phyloP scores from a whole-genome alignment of 164 flowering plant species.

The Pachysandra terminalis region DNA sequence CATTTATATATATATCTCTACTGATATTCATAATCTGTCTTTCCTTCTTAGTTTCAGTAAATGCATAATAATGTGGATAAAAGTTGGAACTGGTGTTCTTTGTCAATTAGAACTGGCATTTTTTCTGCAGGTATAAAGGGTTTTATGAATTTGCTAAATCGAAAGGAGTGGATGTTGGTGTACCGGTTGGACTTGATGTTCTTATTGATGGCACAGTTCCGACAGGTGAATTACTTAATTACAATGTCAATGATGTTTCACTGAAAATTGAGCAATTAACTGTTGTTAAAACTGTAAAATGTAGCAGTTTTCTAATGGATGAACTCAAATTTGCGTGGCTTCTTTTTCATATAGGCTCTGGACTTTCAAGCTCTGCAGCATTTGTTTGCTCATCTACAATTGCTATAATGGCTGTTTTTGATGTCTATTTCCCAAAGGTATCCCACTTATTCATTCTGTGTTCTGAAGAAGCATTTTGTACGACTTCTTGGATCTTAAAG shows the following conservation, averaged over 20 bases:
- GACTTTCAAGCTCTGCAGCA: slow-evolving; percentile 96
- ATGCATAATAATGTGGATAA: no score
- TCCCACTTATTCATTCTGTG: not conserved
- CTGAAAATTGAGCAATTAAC: not conserved
- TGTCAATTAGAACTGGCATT: not conserved
- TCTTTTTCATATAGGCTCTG: slow-evolving; percentile 61
- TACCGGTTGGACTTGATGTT: slow-evolving; percentile 85
- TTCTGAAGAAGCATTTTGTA: not conserved
- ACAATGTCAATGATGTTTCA: not conserved
- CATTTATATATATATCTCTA: no score
- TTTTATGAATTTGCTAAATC: slow-evolving; percentile 70
- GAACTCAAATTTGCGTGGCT: not conserved
- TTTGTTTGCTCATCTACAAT: slow-evolving; percentile 96
- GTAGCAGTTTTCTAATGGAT: not conserved
- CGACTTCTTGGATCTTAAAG: not conserved
- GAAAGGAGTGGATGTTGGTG: slow-evolving; percentile 67
- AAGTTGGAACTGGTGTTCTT: no score
- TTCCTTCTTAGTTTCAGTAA: no score
- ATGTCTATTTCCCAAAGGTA: slow-evolving; percentile 77
- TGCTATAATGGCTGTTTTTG: slow-evolving; percentile 87
- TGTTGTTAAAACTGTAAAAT: not conserved
- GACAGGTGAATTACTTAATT: slow-evolving; percentile 48
- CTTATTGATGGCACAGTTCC: slow-evolving; percentile 93
- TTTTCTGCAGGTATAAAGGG: slow-evolving; percentile 74
- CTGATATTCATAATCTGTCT: no score